phyloP scores from a whole-genome alignment of 768 basidiomycete species.

The Cubamyces sp. region DNA sequence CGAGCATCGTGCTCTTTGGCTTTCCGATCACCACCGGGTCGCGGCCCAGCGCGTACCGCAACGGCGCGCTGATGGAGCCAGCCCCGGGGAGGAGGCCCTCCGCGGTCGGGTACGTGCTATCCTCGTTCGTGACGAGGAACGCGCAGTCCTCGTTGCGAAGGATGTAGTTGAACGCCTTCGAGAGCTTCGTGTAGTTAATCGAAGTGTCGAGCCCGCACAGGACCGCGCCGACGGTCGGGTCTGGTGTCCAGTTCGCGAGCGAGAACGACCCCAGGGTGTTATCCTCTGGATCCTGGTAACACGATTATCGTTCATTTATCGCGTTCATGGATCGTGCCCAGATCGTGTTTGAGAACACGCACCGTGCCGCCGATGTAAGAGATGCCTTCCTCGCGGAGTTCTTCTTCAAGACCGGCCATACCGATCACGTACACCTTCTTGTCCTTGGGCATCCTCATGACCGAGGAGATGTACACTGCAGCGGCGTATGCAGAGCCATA shows the following conservation, averaged over 20 bases:
- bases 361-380: constrained; percentile 84
- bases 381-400: constrained; percentile 87
- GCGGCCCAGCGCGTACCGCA: constrained; percentile 70
- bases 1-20: constrained; percentile 89
- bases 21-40: constrained; percentile 87
- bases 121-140: constrained; percentile 92
- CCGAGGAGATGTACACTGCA: constrained; percentile 84
- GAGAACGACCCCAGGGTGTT: constrained; percentile 72
- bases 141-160: constrained; percentile 76
- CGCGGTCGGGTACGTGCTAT: constrained; percentile 86
- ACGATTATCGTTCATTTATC: background rate
- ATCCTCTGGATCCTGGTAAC: constrained; percentile 77
- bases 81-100: constrained; percentile 80
- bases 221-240: constrained; percentile 86
- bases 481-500: constrained; percentile 93
- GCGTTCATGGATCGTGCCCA: background rate
- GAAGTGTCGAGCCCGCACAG: constrained; percentile 89
- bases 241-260: constrained; percentile 69
- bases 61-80: constrained; percentile 81
- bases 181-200: constrained; percentile 93
- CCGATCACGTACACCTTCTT: constrained; percentile 98
- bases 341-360: constrained; percentile 34
- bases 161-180: constrained; percentile 91
- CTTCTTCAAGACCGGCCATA: constrained; percentile 89
- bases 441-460: constrained; percentile 85